Evolutionary conservation across 257 asterid genomes (phyloP), one percentile per base, ranked within the genome.

Genomic region (Nicotiana undulata): DNA sequence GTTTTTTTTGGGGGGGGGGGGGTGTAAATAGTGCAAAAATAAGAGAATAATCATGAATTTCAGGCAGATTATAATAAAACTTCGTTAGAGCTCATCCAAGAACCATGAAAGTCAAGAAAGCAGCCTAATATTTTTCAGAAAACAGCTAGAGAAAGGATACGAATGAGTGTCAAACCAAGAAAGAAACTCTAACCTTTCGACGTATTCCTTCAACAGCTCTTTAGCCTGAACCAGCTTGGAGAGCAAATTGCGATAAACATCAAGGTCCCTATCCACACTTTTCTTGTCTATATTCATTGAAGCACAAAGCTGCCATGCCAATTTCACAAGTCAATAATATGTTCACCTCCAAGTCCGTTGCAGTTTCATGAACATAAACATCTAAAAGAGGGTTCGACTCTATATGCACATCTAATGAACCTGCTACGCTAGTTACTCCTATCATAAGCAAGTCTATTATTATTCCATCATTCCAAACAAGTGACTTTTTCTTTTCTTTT

Each of bases 171-270:
- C n/a, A 20, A 74, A 74, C 79, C 44, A 74, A 74, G 60, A 49
- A 51, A 74, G 44, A 74, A 49, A 55, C 26, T 81, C 81, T 89
- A 60, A 96, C 99, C 98, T 94, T 84, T 88, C 98, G 8, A 94
- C 92, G 31, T 96, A 96, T 86, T 96, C 99, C 88, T 86, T 92
- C 78, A 94, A 78, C 66, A 96, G 88, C 86, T 96, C 99, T 87
- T 96, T 96, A 15, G 99, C 98, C 88, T 96, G 99, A 84, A 96
- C 98, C 88, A 96, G 95, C 88, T 94, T 96, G 63, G 99, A 89
- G 44, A 95, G 97, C 84, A 91, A 88, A 89, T 93, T 95, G 89
- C 98, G 97, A 85, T 94, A 96, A 83, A 94, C 93, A 81, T 94
- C 98, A 82, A 96, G 98, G 87, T 96, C 99, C 31, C 99, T 92